Percentiles rank a stretch among this genome's conserved stretches.
Evolutionary conservation across 2,329 filamentous ascomycete genomes (phyloP).

Genomic region (Phoma sp.): DNA sequence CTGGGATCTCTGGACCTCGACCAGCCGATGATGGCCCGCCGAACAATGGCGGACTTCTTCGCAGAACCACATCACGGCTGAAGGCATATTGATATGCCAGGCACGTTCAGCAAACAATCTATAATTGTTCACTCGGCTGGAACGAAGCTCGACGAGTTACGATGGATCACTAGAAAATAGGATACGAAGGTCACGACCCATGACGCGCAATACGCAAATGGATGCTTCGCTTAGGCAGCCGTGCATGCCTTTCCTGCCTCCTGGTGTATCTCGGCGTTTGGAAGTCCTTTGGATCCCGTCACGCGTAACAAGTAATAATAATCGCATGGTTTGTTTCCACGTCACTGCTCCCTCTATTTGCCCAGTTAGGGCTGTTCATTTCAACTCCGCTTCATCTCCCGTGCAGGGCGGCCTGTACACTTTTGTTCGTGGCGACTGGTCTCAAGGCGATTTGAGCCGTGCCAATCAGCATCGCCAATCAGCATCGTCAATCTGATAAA

Average conservation of each 20-base stretch:
- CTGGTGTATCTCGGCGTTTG: slow-evolving; percentile 20
- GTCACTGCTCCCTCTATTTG: not conserved
- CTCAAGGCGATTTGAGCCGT: no score
- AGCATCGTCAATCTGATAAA: not conserved
- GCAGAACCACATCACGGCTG: not conserved
- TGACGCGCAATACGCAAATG: not conserved
- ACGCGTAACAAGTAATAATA: slow-evolving; percentile 24
- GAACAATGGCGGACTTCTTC: not conserved
- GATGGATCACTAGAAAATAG: not conserved
- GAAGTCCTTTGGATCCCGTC: slow-evolving; percentile 4
- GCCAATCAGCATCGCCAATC: no score
- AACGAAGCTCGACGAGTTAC: slow-evolving; percentile 1
- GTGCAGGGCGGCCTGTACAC: not conserved
- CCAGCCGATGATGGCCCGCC: not conserved
- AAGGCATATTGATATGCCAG: not conserved
- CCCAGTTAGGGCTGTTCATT: not conserved
- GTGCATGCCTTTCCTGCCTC: not conserved
- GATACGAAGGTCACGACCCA: not conserved
- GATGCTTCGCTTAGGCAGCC: not conserved
- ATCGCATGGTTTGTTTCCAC: slow-evolving; percentile 22
- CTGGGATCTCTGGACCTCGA: not conserved
- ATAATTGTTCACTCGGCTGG: slow-evolving; percentile 2
- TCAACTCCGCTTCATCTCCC: not conserved
- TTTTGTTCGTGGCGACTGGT: no score
- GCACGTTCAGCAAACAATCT: not conserved